A percentile compares a stretch with the other conserved stretches of the same genome.
phyloP scores from a whole-genome alignment of 2,329 filamentous ascomycete species.

The Ustulina deusta region DNA sequence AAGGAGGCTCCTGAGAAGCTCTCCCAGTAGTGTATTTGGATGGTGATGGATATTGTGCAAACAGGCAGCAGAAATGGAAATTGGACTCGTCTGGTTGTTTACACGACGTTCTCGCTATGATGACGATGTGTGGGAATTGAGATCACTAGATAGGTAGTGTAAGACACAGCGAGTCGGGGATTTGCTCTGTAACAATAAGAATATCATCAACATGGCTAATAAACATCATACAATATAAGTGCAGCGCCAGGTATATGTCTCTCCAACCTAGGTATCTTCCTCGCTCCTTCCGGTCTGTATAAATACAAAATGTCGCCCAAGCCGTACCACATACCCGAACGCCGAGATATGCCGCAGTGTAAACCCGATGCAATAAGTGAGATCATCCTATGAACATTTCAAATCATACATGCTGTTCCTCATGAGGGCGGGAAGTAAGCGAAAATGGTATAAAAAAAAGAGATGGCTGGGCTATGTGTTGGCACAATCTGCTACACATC shows the following conservation, averaged over 20 bases:
- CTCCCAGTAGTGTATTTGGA: conserved; percentile 51
- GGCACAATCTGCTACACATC: conserved; percentile 28
- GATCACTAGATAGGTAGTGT: background rate
- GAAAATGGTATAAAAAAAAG: background rate
- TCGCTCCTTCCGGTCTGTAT: too few species aligned
- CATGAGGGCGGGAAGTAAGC: background rate
- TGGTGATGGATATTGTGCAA: background rate
- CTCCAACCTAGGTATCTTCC: conserved; percentile 5
- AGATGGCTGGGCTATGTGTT: background rate
- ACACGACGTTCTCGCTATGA: background rate
- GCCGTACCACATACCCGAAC: conserved; percentile 4
- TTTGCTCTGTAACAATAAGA: background rate
- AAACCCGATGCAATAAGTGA: conserved; percentile 5
- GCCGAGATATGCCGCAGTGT: conserved; percentile 13
- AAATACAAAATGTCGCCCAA: background rate
- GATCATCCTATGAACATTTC: conserved; percentile 1
- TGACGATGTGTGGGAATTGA: background rate
- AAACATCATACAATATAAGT: conserved; percentile 3
- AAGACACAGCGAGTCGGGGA: background rate
- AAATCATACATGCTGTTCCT: conserved; percentile 11
- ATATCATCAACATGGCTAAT: conserved; percentile 1
- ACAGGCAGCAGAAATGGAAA: background rate
- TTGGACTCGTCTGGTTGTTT: background rate
- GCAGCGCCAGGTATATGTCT: background rate
- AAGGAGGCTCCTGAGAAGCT: conserved; percentile 54